Evolutionary conservation across 306 rosid species (phyloP), one percentile per base, ranked within the genome.

Genomic region (Arachis hypogaea): DNA sequence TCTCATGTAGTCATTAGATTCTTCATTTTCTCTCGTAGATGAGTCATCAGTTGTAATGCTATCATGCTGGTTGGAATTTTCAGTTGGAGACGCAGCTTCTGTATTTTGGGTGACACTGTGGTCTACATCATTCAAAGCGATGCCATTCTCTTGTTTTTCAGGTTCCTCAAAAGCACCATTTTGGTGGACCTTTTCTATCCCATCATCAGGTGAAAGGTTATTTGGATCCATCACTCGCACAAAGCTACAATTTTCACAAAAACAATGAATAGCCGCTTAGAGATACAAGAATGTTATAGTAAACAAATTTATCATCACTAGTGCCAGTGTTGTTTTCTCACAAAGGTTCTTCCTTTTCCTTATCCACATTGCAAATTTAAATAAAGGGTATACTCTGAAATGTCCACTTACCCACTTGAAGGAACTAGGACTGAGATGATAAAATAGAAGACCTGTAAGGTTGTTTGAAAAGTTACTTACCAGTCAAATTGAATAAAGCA

Each of bases 161-260:
- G 72, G 80, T 57, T 81, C 83, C 28, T 61, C 89, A 12, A 70
- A 82, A 81, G 61, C 88, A 62, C 95, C 95, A 71, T 91, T 94
- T 83, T 86, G 95, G 71, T 74, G 85, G 64, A 76, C 85, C 74
- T 57, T 77, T 81, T 78, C 89, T 45, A 80, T 79, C 83, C 93
- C 88, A 76, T 80, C 86, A 63, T 78, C 72, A 60, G 87, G 81
- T 50, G 70, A 84, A 63, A 74, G 76, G 71, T 77, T 76, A 59
- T 73, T 82, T 7, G 82, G 73, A 83, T 89, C 96, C 99, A 94
- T 94, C 86, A 71, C 72, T 71, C 87, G 73, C 80, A 72, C 69
- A 49, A 69, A 76, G 72, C 96, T 87, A 63, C 82, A 82, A 74
- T 74, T 80, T 22, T 70, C 43, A 87, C 41, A 28, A 47, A 28